Conservation (phyloP, 2,329 filamentous ascomycete genomes). For the Penicillium fuscoglaucum region DNA sequence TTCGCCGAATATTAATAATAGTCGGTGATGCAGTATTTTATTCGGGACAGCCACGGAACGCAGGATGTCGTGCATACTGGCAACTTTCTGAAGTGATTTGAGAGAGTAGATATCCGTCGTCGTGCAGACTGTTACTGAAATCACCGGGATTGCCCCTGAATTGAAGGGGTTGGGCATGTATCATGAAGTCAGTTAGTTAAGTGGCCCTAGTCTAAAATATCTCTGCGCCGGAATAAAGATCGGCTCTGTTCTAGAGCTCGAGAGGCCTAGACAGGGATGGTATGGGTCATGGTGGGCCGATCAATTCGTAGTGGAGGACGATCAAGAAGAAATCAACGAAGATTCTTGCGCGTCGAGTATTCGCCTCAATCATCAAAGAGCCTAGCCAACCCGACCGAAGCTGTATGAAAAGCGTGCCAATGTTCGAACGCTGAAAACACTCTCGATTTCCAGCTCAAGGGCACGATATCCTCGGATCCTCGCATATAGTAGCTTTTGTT, state of each 20-base stretch:
- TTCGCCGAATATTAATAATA: slow-evolving; percentile 1
- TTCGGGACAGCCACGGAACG: not conserved
- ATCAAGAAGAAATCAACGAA: not conserved
- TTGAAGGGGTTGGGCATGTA: not conserved
- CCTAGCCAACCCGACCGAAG: not conserved
- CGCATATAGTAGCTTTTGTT: not conserved
- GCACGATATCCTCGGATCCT: not conserved
- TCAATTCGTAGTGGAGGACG: slow-evolving; percentile 2
- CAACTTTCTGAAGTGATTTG: not conserved
- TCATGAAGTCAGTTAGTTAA: not conserved
- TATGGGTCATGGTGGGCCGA: slow-evolving; percentile 2
- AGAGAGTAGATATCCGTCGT: not conserved
- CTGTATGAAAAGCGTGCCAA: not conserved
- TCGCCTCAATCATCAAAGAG: not conserved
- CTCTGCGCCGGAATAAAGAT: not conserved
- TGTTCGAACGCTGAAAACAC: not conserved
- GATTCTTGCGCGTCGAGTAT: not conserved
- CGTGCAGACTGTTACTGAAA: not conserved
- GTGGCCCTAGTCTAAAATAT: not conserved
- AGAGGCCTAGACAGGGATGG: slow-evolving; percentile 1
- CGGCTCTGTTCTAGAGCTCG: slow-evolving; percentile 6
- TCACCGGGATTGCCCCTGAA: not conserved
- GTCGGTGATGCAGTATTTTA: not conserved
- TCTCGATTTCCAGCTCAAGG: not conserved
- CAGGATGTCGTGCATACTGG: not conserved